phyloP scores from a whole-genome alignment of 2,329 filamentous ascomycete genomes.

The Tolypocladium amazonense region DNA sequence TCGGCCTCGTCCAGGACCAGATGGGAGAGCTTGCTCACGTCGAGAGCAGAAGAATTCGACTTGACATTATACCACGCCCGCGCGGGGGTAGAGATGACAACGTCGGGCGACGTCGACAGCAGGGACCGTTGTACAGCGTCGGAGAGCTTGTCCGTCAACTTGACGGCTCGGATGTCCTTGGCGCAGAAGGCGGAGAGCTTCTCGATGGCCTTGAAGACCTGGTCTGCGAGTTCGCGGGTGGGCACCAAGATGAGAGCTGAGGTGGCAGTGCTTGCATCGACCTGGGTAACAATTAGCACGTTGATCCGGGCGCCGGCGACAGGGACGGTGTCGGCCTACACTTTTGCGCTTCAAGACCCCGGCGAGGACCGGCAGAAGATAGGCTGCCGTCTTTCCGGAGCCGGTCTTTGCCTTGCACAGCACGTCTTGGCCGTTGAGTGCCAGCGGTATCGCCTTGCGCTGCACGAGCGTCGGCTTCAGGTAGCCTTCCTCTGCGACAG shows the following conservation, averaged over 20 bases:
- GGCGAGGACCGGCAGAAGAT: constrained; percentile 81
- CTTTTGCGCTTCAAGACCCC: constrained; percentile 70
- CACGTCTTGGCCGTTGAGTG: constrained; percentile 79
- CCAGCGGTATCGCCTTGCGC: constrained; percentile 75
- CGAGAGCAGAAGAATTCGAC: constrained; percentile 49
- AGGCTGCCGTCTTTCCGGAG: constrained; percentile 95
- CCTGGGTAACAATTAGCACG: constrained; percentile 20
- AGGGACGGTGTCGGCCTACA: constrained; percentile 25
- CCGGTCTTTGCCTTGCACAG: constrained; percentile 89
- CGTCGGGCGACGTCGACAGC: constrained; percentile 74
- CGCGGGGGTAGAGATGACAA: constrained; percentile 86
- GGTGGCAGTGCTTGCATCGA: constrained; percentile 42
- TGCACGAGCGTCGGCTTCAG: constrained; percentile 83
- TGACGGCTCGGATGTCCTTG: constrained; percentile 72
- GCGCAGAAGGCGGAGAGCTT: constrained; percentile 73
- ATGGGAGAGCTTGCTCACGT: constrained; percentile 59
- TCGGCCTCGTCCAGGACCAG: constrained; percentile 93
- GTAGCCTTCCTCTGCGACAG: constrained; percentile 75
- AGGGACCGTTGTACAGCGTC: constrained; percentile 81
- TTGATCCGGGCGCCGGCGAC: too few relatives aligned
- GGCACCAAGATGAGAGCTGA: constrained; percentile 85
- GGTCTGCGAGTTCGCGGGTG: constrained; percentile 86
- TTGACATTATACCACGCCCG: constrained; percentile 71
- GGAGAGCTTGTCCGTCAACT: constrained; percentile 82
- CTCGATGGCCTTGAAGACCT: constrained; percentile 72